Percentiles rank a stretch among this genome's conserved stretches.
phyloP scores from a whole-genome alignment of 768 basidiomycete species.

The Calvatia gigantea region DNA sequence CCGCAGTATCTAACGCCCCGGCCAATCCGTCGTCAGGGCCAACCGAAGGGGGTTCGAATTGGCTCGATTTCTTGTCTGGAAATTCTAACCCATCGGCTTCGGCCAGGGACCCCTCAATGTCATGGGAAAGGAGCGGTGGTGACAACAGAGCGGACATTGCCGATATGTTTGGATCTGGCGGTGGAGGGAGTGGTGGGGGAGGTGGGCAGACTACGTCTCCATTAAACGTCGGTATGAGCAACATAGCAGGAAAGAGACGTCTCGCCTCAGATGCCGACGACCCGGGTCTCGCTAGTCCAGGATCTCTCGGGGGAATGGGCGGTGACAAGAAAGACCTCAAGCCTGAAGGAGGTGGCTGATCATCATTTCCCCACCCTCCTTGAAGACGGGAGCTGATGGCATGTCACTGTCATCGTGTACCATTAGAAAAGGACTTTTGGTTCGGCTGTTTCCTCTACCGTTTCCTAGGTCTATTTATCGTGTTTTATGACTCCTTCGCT shows the following conservation, averaged over 20 bases:
- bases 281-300: conserved; percentile 1
- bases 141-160: conserved; percentile 6
- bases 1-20: conserved; percentile 1
- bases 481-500: conserved; percentile 4
- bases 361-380: not conserved
- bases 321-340: conserved; percentile 9
- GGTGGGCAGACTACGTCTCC: conserved; percentile 8
- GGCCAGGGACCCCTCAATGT: conserved; percentile 12
- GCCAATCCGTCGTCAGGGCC: conserved; percentile 9
- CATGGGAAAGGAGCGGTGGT: conserved; percentile 13
- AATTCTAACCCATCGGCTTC: conserved; percentile 5
- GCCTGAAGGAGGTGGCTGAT: conserved; percentile 10
- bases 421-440: conserved; percentile 1
- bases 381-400: not conserved
- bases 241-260: conserved; percentile 6
- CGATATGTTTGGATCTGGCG: conserved; percentile 9
- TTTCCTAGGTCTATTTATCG: not conserved
- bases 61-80: conserved; percentile 9
- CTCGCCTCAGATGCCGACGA: conserved; percentile 7
- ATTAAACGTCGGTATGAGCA: conserved; percentile 4
- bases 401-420: not conserved
- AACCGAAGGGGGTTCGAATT: conserved; percentile 10
- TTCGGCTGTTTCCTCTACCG: not conserved
- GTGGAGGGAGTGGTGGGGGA: conserved; percentile 1
- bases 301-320: conserved; percentile 1